These are phyloP conservation scores for Anthoceros angustus DNA, from an alignment of 225 moss, liverwort and hornwort genomes.

Conservation along the genomic window DNA sequence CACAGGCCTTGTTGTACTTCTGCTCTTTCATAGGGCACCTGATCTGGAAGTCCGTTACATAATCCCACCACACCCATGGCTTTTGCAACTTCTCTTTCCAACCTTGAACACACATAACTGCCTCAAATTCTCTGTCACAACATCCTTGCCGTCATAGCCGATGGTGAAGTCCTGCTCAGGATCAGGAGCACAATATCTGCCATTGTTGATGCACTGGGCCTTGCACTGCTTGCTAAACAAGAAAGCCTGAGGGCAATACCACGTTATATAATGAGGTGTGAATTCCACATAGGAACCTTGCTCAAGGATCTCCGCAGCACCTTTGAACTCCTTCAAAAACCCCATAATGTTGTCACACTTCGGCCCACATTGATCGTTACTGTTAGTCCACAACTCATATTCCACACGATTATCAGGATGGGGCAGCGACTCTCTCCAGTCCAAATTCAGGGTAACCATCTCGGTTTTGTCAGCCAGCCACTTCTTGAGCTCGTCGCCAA, in stretches of 20 bases:
- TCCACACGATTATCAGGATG: constrained; percentile 93
- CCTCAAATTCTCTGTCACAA: constrained; percentile 68
- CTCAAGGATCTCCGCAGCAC: constrained; percentile 76
- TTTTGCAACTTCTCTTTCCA: constrained; percentile 21
- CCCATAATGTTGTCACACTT: constrained; percentile 76
- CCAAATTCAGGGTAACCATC: constrained; percentile 52
- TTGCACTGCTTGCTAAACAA: constrained; percentile 76
- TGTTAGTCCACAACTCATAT: constrained; percentile 97
- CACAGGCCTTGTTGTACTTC: constrained; percentile 48
- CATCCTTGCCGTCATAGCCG: constrained; percentile 84
- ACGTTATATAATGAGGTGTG: constrained; percentile 91
- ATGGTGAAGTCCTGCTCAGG: constrained; percentile 77
- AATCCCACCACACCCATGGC: constrained; percentile 97
- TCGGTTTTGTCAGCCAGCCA: constrained; percentile 7
- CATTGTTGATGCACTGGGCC: constrained; percentile 87
- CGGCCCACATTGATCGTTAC: constrained; percentile 87
- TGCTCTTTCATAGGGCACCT: constrained; percentile 69
- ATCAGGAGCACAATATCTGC: constrained; percentile 89
- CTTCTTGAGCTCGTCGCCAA: constrained; percentile 45
- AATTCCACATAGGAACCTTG: constrained; percentile 66
- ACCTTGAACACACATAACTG: constrained; percentile 71
- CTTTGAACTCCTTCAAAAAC: constrained; percentile 73
- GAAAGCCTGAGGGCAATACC: constrained; percentile 72
- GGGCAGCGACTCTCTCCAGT: constrained; percentile 91
- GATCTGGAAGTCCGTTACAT: constrained; percentile 89